These are phyloP conservation scores for Cylindrodendrum hubeiense DNA, from an alignment of 2,329 filamentous ascomycete genomes.

Conservation along the genomic window DNA sequence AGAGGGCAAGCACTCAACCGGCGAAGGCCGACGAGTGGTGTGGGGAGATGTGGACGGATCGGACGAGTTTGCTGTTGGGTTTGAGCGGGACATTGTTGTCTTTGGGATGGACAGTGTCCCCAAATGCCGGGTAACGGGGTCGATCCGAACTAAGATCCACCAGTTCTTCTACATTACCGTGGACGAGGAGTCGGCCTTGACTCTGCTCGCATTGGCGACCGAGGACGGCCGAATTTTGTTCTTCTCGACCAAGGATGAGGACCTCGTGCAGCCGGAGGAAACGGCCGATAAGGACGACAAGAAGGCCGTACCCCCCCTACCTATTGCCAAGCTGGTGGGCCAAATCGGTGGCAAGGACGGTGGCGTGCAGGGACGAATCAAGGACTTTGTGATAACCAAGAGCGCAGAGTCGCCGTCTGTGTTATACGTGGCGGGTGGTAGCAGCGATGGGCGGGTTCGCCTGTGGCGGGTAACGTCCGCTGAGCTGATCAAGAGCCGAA, in stretches of 20 bases:
- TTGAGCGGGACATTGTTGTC: slow-evolving; percentile 86
- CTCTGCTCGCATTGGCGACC: slow-evolving; percentile 81
- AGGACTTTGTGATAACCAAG: slow-evolving; percentile 83
- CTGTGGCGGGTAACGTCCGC: slow-evolving; percentile 74
- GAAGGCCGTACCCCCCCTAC: slow-evolving; percentile 52
- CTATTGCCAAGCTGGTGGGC: slow-evolving; percentile 76
- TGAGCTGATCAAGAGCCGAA: slow-evolving; percentile 51
- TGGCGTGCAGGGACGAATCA: slow-evolving; percentile 80
- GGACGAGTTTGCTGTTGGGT: slow-evolving; percentile 89
- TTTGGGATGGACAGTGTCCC: slow-evolving; percentile 91
- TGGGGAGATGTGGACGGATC: slow-evolving; percentile 80
- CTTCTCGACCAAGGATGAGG: slow-evolving; percentile 74
- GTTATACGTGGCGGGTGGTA: slow-evolving; percentile 76
- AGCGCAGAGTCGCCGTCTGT: slow-evolving; percentile 53
- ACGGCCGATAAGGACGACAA: slow-evolving; percentile 34
- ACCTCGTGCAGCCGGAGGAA: slow-evolving; percentile 56
- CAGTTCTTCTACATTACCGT: slow-evolving; percentile 79
- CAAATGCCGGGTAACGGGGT: slow-evolving; percentile 78
- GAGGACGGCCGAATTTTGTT: slow-evolving; percentile 92
- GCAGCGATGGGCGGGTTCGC: slow-evolving; percentile 88
- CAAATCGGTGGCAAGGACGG: slow-evolving; percentile 81
- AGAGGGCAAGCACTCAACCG: slow-evolving; percentile 80
- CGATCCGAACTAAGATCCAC: slow-evolving; percentile 83
- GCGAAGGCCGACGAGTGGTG: slow-evolving; percentile 84
- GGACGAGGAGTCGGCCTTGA: slow-evolving; percentile 54